Percentiles rank a stretch among this genome's conserved stretches.
phyloP scores from a whole-genome alignment of 73 alveolate species.

The Uronychia binucleata region DNA sequence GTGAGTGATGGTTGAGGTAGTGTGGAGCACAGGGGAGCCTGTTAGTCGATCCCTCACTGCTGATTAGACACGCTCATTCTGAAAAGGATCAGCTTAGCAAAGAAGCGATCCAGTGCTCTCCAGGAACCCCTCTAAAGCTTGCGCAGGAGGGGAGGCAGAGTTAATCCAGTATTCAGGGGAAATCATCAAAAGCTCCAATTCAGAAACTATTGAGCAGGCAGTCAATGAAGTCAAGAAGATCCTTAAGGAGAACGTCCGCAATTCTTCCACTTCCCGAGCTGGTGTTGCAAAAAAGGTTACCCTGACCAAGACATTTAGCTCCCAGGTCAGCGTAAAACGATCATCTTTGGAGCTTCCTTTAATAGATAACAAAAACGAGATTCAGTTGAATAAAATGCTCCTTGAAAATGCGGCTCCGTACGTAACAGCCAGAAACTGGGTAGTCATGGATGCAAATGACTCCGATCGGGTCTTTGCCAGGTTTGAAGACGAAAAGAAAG shows the following conservation, averaged over 20 bases:
- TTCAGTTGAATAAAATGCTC: constrained; percentile 2
- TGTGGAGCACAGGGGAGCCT: too few relatives aligned
- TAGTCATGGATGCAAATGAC: constrained; percentile 5
- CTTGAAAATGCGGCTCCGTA: constrained; percentile 52
- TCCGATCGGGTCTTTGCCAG: background rate
- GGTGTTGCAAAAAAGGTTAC: background rate
- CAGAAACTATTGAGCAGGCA: too few relatives aligned
- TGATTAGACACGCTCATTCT: too few relatives aligned
- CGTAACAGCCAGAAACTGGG: constrained; percentile 45
- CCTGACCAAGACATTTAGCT: background rate
- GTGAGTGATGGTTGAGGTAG: too few relatives aligned
- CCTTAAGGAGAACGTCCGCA: background rate
- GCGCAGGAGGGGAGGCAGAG: too few relatives aligned
- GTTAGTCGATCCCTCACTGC: too few relatives aligned
- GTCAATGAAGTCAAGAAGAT: background rate
- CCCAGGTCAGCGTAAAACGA: background rate
- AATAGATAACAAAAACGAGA: constrained; percentile 1
- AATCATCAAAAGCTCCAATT: too few relatives aligned
- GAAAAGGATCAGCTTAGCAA: too few relatives aligned
- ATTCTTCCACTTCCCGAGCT: background rate
- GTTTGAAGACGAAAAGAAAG: constrained; percentile 24
- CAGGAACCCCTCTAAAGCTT: too few relatives aligned
- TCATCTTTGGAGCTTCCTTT: background rate
- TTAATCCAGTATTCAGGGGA: too few relatives aligned
- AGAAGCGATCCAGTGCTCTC: too few relatives aligned